Evolutionary conservation across 140 eudicot species (phyloP).

Genomic region (Ambrosia hybrid): DNA sequence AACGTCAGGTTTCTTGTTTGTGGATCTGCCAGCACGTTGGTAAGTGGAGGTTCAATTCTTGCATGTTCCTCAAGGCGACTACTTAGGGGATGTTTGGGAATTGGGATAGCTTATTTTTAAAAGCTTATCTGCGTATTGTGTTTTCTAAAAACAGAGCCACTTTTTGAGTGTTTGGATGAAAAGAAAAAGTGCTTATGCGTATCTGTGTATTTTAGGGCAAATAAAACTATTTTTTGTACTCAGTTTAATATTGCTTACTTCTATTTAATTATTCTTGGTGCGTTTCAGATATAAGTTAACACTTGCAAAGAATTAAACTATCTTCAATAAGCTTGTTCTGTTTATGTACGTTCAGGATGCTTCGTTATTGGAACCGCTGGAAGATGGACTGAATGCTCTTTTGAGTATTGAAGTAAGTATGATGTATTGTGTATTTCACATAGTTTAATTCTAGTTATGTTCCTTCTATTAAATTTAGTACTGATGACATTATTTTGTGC

Average conservation of each 20-base stretch:
- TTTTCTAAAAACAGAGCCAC: neutral
- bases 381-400: conserved; percentile 97
- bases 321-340: neutral
- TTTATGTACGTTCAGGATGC: conserved; percentile 60
- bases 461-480: conserved; percentile 6
- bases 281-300: neutral
- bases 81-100: neutral
- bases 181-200: neutral
- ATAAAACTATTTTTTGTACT: neutral
- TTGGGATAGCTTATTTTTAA: neutral
- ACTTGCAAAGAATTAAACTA: neutral
- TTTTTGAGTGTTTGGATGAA: neutral
- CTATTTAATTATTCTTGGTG: neutral
- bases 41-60: conserved; percentile 26
- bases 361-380: conserved; percentile 63
- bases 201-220: neutral
- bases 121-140: neutral
- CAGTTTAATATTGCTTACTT: neutral
- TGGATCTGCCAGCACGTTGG: conserved; percentile 64
- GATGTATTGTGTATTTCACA: conserved; percentile 1
- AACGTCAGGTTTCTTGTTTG: conserved; percentile 76
- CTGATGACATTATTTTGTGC: conserved; percentile 31
- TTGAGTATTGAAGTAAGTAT: conserved; percentile 84
- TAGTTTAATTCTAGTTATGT: neutral
- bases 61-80: conserved; percentile 2